phyloP scores from a whole-genome alignment of 148 eudicot genomes.

The Rhododendron vialii region DNA sequence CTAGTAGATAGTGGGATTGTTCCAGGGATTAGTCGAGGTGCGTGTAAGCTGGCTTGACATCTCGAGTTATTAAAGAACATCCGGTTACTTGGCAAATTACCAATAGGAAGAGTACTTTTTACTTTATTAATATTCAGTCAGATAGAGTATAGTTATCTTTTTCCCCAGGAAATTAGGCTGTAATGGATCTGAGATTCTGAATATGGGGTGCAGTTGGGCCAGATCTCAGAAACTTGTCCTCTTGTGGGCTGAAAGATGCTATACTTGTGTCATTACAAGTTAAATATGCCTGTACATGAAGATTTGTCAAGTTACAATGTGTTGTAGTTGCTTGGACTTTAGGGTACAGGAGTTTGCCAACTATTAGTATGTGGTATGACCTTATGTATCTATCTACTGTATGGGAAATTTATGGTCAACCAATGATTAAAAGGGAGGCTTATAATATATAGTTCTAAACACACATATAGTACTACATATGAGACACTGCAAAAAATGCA shows the following conservation, averaged over 20 bases:
- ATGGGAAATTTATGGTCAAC: neutral
- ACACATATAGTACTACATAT: neutral
- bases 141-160: neutral
- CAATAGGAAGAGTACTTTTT: neutral
- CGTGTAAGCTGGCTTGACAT: neutral
- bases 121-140: neutral
- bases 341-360: neutral
- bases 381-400: neutral
- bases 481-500: neutral
- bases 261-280: neutral
- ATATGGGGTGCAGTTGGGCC: neutral
- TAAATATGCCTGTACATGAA: neutral
- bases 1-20: neutral
- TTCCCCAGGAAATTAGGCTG: neutral
- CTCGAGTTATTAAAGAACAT: neutral
- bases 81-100: neutral
- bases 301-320: neutral
- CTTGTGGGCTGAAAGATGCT: neutral
- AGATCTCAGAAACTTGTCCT: neutral
- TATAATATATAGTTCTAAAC: neutral
- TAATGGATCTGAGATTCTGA: neutral
- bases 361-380: neutral
- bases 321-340: neutral
- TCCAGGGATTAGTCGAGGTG: neutral
- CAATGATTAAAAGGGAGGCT: neutral